phyloP scores from a whole-genome alignment of 148 eudicot species.

The Vaccinium darrowii region DNA sequence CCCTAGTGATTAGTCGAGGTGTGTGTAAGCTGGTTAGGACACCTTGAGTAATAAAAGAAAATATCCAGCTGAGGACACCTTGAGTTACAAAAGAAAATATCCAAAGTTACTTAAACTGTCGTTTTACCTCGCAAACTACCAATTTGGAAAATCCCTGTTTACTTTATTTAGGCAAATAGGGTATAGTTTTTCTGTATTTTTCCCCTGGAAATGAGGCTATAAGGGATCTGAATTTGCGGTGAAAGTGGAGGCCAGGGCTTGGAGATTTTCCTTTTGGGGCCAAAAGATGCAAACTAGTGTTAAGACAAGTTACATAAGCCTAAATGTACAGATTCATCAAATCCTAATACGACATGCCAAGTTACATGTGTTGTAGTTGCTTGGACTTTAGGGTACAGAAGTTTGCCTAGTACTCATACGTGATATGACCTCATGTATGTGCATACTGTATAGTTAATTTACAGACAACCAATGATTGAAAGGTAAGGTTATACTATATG shows the following conservation, averaged over 20 bases:
- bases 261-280: neutral
- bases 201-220: neutral
- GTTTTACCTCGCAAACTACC: neutral
- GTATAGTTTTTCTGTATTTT: neutral
- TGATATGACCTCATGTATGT: neutral
- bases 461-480: neutral
- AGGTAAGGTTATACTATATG: neutral
- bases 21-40: neutral
- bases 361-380: neutral
- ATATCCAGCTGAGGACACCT: too few species aligned
- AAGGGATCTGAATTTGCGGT: neutral
- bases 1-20: neutral
- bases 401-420: neutral
- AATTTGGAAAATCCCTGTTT: neutral
- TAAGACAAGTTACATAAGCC: neutral
- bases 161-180: neutral
- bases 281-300: neutral
- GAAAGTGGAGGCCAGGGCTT: neutral
- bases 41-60: neutral
- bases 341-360: neutral
- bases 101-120: neutral
- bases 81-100: neutral
- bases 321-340: neutral
- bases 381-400: neutral
- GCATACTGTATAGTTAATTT: neutral